Conservation (phyloP, 2,329 filamentous ascomycete species). For the Phyllosticta capitalensis region DNA sequence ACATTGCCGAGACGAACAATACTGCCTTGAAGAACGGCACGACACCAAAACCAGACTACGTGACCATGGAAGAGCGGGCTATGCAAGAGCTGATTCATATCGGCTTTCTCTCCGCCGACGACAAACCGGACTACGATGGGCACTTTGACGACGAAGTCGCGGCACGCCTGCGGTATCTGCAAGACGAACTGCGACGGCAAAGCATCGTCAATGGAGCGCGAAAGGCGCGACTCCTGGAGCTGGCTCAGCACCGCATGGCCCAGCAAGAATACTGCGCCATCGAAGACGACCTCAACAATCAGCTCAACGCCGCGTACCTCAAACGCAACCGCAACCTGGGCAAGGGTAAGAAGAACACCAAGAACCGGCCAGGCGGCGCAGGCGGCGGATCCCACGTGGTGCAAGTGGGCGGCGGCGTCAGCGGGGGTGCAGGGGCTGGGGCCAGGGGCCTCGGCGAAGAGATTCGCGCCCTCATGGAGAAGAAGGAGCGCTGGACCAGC, state of each 20-base stretch:
- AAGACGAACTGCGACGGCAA: conserved; percentile 71
- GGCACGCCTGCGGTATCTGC: conserved; percentile 75
- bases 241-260: conserved; percentile 87
- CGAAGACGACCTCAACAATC: conserved; percentile 87
- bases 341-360: conserved; percentile 81
- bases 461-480: conserved; percentile 86
- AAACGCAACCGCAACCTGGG: conserved; percentile 92
- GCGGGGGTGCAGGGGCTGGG: background rate
- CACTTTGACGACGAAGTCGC: conserved; percentile 93
- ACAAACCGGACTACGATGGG: conserved; percentile 72
- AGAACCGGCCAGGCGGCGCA: conserved; percentile 50
- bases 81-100: conserved; percentile 87
- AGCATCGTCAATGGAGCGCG: conserved; percentile 83
- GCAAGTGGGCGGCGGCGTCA: conserved; percentile 38
- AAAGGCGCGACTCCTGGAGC: conserved; percentile 75
- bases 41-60: conserved; percentile 70
- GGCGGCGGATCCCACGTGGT: conserved; percentile 46
- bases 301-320: conserved; percentile 89
- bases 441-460: conserved; percentile 64
- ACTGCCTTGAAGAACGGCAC: conserved; percentile 71
- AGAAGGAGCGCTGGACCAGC: conserved; percentile 78
- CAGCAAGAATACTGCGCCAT: conserved; percentile 97
- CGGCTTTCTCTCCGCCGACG: conserved; percentile 71
- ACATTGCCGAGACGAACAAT: conserved; percentile 66
- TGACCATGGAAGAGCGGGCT: conserved; percentile 78